Evolutionary conservation across 2,329 filamentous ascomycete genomes (phyloP), one percentile per base, ranked within the genome.

Genomic region (Ophiostoma perfectum): DNA sequence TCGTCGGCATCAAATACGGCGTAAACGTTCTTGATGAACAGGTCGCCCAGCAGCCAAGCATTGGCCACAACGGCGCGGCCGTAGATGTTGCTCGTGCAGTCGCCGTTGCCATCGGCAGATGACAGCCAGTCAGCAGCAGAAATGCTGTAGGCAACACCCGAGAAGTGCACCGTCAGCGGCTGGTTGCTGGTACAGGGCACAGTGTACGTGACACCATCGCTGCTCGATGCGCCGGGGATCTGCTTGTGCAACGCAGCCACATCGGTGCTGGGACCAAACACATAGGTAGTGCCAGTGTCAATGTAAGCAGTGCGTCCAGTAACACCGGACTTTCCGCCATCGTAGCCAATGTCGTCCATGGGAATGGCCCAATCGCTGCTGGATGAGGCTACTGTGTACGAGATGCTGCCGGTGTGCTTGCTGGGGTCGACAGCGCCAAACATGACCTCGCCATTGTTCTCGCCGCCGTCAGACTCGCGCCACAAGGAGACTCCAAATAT

Each of bases 21-120:
- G 75, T 96, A 96, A 16, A 96, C 92, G 73, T 96, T 96, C 80
- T 96, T 96, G 70, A 97, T 79, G 74, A 96, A 96, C 0, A 90
- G 86, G 72, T 93, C 92, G 1, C 93, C 93, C 0, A 96, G 78
- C n/a, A 97, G 81, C 92, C 92, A 96, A 41, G 87, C 73, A 73
- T 80, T 82, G 0, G 82, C 78, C 64, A 92, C 88, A 14, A 91
- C 86, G 75, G 89, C 84, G 39, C 87, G 83, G 1, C 90, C 90
- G 67, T 92, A 88, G 47, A 96, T 85, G 73, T 91, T 93, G 76
- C 90, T 93, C 18, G 86, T 83, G 75, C 87, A 90, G 41, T 77
- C 76, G 41, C 81, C 82, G 64, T 55, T 64, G n/a, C 78, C 74
- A 52, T 44, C 63, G 65, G 73, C 74, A 67, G 80, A 74, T 38